These are phyloP conservation scores for Catunica adiposa DNA, from an alignment of 2,329 filamentous ascomycete genomes.

Conservation along the genomic window DNA sequence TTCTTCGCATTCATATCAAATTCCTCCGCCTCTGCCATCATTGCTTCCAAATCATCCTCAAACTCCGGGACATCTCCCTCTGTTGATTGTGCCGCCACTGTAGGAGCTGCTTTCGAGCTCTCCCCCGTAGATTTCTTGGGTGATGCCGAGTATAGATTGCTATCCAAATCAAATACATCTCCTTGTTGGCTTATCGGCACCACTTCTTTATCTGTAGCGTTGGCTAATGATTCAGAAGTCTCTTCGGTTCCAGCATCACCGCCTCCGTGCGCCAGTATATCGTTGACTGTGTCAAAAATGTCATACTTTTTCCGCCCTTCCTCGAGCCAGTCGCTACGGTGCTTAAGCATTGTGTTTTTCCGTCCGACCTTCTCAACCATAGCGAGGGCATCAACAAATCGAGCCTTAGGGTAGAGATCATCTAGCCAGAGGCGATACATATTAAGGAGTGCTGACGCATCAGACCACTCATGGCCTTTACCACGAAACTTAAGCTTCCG, in stretches of 20 bases:
- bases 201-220: not conserved
- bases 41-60: slow-evolving; percentile 30
- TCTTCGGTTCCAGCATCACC: slow-evolving; percentile 2
- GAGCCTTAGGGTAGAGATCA: slow-evolving; percentile 85
- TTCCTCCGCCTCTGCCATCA: slow-evolving; percentile 34
- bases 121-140: slow-evolving; percentile 21
- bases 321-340: slow-evolving; percentile 70
- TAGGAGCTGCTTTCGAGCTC: not conserved
- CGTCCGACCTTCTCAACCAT: slow-evolving; percentile 94
- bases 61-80: slow-evolving; percentile 23
- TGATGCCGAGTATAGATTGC: slow-evolving; percentile 40
- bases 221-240: not conserved
- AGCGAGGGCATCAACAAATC: slow-evolving; percentile 71
- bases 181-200: not conserved
- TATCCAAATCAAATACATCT: slow-evolving; percentile 19
- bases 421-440: slow-evolving; percentile 97
- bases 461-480: slow-evolving; percentile 90
- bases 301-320: slow-evolving; percentile 39
- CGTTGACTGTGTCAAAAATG: slow-evolving; percentile 22
- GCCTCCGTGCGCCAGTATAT: slow-evolving; percentile 12
- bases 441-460: slow-evolving; percentile 63
- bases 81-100: not conserved
- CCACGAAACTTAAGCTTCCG: slow-evolving; percentile 67
- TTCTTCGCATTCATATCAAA: slow-evolving; percentile 10
- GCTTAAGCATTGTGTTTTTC: slow-evolving; percentile 57